A percentile compares a stretch with the other conserved stretches of the same genome.
These are phyloP conservation scores for Pseudopithomyces chartarum DNA, from an alignment of 2,329 filamentous ascomycete genomes.

Conservation along the genomic window DNA sequence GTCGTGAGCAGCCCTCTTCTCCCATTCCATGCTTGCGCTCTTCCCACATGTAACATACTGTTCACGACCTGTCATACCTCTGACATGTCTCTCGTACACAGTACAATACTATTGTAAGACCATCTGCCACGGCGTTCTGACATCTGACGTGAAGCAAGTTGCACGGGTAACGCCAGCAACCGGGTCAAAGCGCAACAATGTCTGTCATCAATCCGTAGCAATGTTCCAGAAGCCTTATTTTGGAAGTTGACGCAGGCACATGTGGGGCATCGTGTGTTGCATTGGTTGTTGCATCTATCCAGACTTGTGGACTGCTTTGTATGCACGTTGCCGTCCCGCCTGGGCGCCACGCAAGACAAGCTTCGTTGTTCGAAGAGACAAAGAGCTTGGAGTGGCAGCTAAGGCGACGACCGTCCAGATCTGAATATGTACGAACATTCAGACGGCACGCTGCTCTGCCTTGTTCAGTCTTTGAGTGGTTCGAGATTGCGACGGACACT, in stretches of 20 bases:
- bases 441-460: neutral
- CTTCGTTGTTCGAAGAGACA: neutral
- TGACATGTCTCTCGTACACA: neutral
- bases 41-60: neutral
- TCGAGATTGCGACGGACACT: slow-evolving; percentile 3
- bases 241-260: slow-evolving; percentile 3
- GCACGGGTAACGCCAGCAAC: neutral
- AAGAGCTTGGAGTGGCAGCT: neutral
- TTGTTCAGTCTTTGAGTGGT: neutral
- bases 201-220: slow-evolving; percentile 1
- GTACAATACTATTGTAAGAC: neutral
- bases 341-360: neutral
- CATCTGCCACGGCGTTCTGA: slow-evolving; percentile 3
- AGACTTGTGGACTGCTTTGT: neutral
- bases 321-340: neutral
- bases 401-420: neutral
- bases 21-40: neutral
- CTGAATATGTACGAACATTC: neutral
- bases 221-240: slow-evolving; percentile 10
- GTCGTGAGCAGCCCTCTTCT: no score
- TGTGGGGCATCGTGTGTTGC: slow-evolving; percentile 4
- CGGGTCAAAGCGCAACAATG: neutral
- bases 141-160: slow-evolving; percentile 3
- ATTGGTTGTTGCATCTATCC: neutral
- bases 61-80: neutral